Percentiles rank a stretch among this genome's conserved stretches.
These are phyloP conservation scores for Cucumis cinereus DNA, from an alignment of 306 rosid species.

Conservation along the genomic window DNA sequence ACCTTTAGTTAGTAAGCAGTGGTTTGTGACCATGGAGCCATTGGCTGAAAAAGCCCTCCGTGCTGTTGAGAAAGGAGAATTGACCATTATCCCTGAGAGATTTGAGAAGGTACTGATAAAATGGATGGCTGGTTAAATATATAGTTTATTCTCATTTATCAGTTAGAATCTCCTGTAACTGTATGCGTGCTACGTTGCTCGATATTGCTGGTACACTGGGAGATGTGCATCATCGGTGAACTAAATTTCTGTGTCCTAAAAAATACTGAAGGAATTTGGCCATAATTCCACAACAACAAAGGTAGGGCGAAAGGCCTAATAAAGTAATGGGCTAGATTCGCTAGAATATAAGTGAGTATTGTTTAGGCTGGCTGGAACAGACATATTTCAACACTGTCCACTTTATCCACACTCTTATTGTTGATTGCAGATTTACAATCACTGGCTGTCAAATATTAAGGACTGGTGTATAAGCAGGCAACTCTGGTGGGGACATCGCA, in stretches of 20 bases:
- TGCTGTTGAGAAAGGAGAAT: constrained; percentile 68
- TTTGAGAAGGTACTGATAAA: constrained; percentile 63
- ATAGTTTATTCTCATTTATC: not conserved
- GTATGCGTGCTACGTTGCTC: not conserved
- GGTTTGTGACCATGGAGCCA: constrained; percentile 97
- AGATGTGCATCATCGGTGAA: not conserved
- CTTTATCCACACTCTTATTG: not conserved
- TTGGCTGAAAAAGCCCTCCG: constrained; percentile 81
- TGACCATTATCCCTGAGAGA: constrained; percentile 83
- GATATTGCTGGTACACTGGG: not conserved
- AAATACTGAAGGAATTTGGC: not conserved
- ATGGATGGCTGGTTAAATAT: not conserved
- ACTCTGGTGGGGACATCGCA: constrained; percentile 99
- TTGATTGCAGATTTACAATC: constrained; percentile 71
- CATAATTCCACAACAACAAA: not conserved
- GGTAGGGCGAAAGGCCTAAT: not conserved
- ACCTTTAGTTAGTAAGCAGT: constrained; percentile 92
- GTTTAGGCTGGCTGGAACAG: not conserved
- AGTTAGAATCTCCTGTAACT: not conserved
- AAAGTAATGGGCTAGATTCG: not conserved
- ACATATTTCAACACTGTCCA: not conserved
- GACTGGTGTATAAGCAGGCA: constrained; percentile 99
- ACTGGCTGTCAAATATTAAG: constrained; percentile 91
- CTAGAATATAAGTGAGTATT: not conserved
- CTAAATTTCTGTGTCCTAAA: not conserved